phyloP scores from a whole-genome alignment of 2,329 filamentous ascomycete genomes.

The Penicillium sp. region DNA sequence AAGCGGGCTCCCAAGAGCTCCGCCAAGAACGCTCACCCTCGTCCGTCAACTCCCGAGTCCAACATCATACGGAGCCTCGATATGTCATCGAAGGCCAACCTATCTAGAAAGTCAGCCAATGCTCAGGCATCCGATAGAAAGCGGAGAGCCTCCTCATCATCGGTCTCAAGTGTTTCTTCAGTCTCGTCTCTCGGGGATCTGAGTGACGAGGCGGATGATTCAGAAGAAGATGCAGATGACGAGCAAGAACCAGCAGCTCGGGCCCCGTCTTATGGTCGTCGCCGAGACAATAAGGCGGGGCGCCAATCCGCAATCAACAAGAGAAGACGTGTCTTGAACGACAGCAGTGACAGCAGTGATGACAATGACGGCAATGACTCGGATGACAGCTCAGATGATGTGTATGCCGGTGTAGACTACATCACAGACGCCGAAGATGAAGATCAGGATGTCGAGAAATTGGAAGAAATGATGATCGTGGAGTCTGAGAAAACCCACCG shows the following conservation, averaged over 20 bases:
- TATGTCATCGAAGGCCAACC: slow-evolving; percentile 22
- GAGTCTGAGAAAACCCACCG: slow-evolving; percentile 40
- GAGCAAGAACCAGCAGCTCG: slow-evolving; percentile 44
- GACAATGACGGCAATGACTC: slow-evolving; percentile 37
- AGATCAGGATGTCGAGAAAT: slow-evolving; percentile 71
- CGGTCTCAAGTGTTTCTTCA: slow-evolving; percentile 39
- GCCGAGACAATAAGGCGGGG: slow-evolving; percentile 41
- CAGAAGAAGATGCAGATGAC: slow-evolving; percentile 44
- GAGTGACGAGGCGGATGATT: slow-evolving; percentile 38
- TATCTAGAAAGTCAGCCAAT: slow-evolving; percentile 28
- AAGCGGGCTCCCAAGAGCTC: slow-evolving; percentile 29
- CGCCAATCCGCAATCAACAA: slow-evolving; percentile 33
- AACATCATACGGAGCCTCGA: slow-evolving; percentile 23
- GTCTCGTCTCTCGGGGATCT: slow-evolving; percentile 37
- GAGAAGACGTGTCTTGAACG: slow-evolving; percentile 36
- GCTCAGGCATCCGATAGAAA: slow-evolving; percentile 30
- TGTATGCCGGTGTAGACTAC: slow-evolving; percentile 74
- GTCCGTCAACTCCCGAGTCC: slow-evolving; percentile 24
- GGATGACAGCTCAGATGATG: slow-evolving; percentile 58
- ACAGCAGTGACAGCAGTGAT: slow-evolving; percentile 33
- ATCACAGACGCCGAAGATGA: slow-evolving; percentile 79
- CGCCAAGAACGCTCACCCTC: slow-evolving; percentile 24
- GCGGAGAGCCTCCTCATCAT: slow-evolving; percentile 36
- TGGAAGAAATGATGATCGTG: slow-evolving; percentile 74
- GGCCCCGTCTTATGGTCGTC: slow-evolving; percentile 44